phyloP scores from a whole-genome alignment of 106 monocot species.

The Acorus calamus region DNA sequence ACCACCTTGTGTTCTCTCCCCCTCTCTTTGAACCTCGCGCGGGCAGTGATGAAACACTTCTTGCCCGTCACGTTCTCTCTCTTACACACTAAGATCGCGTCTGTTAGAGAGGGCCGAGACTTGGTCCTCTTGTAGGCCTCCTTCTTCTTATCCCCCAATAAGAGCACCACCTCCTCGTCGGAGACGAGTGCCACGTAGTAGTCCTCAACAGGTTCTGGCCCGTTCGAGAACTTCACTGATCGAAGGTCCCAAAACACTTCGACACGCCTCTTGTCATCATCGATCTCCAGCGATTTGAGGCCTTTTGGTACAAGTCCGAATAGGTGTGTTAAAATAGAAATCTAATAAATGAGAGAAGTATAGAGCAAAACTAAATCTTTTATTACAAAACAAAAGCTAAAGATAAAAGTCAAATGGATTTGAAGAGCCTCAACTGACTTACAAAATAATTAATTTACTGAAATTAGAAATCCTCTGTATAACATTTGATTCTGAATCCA shows the following conservation, averaged over 20 bases:
- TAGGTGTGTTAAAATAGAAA: too few relatives aligned
- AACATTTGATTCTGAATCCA: too few relatives aligned
- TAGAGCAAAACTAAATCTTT: too few relatives aligned
- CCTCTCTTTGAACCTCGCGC: slow-evolving; percentile 41
- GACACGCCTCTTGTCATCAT: slow-evolving; percentile 12
- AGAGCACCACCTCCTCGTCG: slow-evolving; percentile 56
- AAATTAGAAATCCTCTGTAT: too few relatives aligned
- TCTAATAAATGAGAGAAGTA: too few relatives aligned
- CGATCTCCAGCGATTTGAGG: slow-evolving; percentile 46
- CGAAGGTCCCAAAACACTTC: slow-evolving; percentile 87
- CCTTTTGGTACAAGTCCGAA: slow-evolving; percentile 10
- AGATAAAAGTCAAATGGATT: too few relatives aligned
- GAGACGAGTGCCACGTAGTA: slow-evolving; percentile 76
- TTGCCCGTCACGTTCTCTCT: slow-evolving; percentile 60
- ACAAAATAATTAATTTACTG: too few relatives aligned
- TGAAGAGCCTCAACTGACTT: too few relatives aligned
- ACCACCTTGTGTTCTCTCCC: slow-evolving; percentile 68
- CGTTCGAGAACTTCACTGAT: slow-evolving; percentile 50
- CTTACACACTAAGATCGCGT: slow-evolving; percentile 43
- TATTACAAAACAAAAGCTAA: too few relatives aligned
- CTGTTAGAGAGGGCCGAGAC: slow-evolving; percentile 54
- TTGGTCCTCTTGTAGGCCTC: slow-evolving; percentile 79
- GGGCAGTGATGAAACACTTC: slow-evolving; percentile 40
- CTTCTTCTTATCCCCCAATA: slow-evolving; percentile 77
- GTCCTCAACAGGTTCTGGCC: slow-evolving; percentile 59